These are phyloP conservation scores for Scedosporium aurantiacum DNA, from an alignment of 2,329 filamentous ascomycete species.

Conservation along the genomic window DNA sequence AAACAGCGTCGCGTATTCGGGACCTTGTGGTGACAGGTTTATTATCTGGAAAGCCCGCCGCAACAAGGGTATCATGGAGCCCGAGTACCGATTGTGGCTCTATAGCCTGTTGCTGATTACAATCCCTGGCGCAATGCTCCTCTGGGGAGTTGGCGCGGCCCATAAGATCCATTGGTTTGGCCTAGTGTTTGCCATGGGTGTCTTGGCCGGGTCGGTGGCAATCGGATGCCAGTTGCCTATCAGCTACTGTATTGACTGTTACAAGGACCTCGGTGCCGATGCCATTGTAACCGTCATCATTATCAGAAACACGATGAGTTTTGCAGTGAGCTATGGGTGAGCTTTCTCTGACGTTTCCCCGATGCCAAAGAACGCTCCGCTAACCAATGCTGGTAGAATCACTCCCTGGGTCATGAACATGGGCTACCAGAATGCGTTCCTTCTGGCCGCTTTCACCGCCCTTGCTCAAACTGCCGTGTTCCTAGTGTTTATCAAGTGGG, in stretches of 20 bases:
- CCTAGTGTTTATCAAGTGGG: slow-evolving; percentile 16
- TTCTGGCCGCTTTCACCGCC: slow-evolving; percentile 18
- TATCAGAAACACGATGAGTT: slow-evolving; percentile 16
- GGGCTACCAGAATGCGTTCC: slow-evolving; percentile 22
- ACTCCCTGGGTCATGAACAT: slow-evolving; percentile 21
- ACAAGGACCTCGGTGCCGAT: slow-evolving; percentile 21
- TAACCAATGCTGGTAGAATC: slow-evolving; percentile 12
- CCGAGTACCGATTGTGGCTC: slow-evolving; percentile 23
- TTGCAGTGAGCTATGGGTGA: slow-evolving; percentile 13
- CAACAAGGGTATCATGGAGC: slow-evolving; percentile 22
- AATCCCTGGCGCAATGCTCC: slow-evolving; percentile 27
- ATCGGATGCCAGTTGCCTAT: slow-evolving; percentile 16
- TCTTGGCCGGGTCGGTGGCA: slow-evolving; percentile 17
- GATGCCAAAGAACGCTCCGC: not conserved
- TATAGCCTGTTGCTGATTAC: slow-evolving; percentile 27
- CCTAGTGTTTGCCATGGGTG: slow-evolving; percentile 21
- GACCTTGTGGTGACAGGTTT: slow-evolving; percentile 19
- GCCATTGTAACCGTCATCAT: slow-evolving; percentile 21
- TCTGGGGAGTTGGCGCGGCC: slow-evolving; percentile 35
- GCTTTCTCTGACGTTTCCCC: not conserved
- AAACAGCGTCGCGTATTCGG: slow-evolving; percentile 16
- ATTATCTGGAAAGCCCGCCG: slow-evolving; percentile 19
- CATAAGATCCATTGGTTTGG: slow-evolving; percentile 22
- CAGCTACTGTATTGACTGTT: slow-evolving; percentile 22
- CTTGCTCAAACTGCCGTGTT: slow-evolving; percentile 17